A percentile compares a stretch with the other conserved stretches of the same genome.
Conservation (phyloP, 495 filamentous ascomycete genomes). For the Tuber calosporum region DNA sequence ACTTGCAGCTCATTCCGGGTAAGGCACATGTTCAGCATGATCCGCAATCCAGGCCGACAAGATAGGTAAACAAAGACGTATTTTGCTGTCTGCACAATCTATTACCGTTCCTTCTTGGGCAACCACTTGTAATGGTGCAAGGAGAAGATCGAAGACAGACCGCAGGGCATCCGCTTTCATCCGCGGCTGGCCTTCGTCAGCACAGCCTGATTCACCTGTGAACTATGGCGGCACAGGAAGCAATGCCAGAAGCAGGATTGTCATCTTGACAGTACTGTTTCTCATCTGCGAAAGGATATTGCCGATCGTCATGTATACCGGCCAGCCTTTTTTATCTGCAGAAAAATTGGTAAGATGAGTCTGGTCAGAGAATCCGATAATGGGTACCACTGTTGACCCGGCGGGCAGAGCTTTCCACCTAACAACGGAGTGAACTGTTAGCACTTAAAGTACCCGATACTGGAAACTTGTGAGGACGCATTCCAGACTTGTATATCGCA, state of each 20-base stretch:
- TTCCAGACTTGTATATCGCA: neutral
- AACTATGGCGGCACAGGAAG: slow-evolving; percentile 2
- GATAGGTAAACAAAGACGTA: neutral
- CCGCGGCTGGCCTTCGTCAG: too few relatives aligned
- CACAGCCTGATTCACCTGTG: neutral
- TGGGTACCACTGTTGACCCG: slow-evolving; percentile 10
- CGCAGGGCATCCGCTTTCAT: too few relatives aligned
- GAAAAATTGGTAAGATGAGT: slow-evolving; percentile 32
- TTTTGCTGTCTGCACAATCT: neutral
- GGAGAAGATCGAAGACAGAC: too few relatives aligned
- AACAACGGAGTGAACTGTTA: too few relatives aligned
- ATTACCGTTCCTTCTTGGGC: neutral
- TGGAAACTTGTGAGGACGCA: neutral
- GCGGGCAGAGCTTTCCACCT: slow-evolving; percentile 4
- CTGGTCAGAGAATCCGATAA: slow-evolving; percentile 16
- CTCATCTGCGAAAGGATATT: neutral
- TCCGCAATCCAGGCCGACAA: slow-evolving; percentile 8
- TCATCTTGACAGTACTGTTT: neutral
- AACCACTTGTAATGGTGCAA: neutral
- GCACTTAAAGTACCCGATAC: too few relatives aligned
- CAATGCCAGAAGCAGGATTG: neutral
- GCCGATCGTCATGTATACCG: slow-evolving; percentile 5
- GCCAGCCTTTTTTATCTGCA: slow-evolving; percentile 22
- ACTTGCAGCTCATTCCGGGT: neutral
- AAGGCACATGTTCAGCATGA: slow-evolving; percentile 3